Evolutionary conservation across 2,329 filamentous ascomycete species (phyloP).

Genomic region (Furcasterigmium furcatum): DNA sequence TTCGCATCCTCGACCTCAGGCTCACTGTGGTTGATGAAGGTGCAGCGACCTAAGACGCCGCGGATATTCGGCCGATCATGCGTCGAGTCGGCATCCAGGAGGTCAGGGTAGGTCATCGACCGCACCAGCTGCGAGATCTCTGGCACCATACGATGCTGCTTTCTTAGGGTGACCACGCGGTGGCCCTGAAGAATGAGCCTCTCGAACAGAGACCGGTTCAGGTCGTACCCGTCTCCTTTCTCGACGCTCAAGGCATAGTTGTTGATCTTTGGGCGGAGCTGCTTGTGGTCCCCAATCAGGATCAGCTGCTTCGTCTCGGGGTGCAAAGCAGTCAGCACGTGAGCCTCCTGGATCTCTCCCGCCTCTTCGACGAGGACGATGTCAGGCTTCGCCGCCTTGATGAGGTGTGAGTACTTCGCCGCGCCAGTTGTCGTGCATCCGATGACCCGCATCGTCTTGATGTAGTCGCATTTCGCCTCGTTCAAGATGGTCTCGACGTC

Average conservation of each 20-base stretch:
- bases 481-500: constrained; percentile 38
- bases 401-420: constrained; percentile 54
- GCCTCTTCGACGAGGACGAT: constrained; percentile 69
- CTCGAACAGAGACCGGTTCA: constrained; percentile 69
- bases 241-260: constrained; percentile 61
- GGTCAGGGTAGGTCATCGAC: constrained; percentile 57
- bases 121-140: constrained; percentile 61
- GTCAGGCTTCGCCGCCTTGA: constrained; percentile 52
- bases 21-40: constrained; percentile 63
- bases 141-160: constrained; percentile 67
- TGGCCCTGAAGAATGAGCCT: constrained; percentile 56
- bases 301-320: constrained; percentile 58
- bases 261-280: constrained; percentile 65
- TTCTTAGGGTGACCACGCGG: constrained; percentile 48
- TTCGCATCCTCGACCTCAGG: constrained; percentile 43
- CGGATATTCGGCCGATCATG: constrained; percentile 39
- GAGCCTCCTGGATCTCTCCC: constrained; percentile 68
- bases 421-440: constrained; percentile 70
- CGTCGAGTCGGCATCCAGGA: constrained; percentile 54
- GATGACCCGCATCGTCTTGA: constrained; percentile 58
- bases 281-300: constrained; percentile 71
- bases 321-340: constrained; percentile 59
- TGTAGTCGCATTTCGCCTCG: constrained; percentile 34
- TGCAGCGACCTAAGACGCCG: constrained; percentile 57
- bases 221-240: constrained; percentile 60